Conservation (phyloP, 768 basidiomycete genomes). For the Lactarius hengduanensis region DNA sequence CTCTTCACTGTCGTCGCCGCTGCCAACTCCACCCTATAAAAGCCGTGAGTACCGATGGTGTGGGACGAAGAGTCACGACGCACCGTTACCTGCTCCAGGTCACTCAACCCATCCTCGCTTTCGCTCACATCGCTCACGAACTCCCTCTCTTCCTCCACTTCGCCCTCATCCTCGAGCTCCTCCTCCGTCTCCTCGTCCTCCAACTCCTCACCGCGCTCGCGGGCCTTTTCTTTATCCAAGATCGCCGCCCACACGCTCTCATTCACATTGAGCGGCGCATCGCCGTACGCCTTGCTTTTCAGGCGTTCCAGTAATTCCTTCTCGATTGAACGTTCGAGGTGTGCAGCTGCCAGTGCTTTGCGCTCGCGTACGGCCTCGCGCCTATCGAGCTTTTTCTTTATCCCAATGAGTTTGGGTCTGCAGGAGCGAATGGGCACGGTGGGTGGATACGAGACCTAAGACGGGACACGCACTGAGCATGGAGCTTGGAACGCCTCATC, state of each 20-base stretch:
- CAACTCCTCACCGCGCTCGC: slow-evolving; percentile 46
- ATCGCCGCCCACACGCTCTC: slow-evolving; percentile 95
- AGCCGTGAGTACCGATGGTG: neutral
- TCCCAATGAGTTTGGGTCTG: slow-evolving; percentile 89
- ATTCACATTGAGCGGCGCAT: slow-evolving; percentile 96
- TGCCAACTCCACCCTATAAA: slow-evolving; percentile 12
- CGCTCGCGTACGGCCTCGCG: slow-evolving; percentile 90
- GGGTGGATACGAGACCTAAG: neutral
- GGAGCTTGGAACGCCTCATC: slow-evolving; percentile 87
- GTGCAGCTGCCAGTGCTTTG: slow-evolving; percentile 94
- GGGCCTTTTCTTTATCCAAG: slow-evolving; percentile 69
- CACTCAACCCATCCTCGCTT: slow-evolving; percentile 60
- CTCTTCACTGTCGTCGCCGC: slow-evolving; percentile 11
- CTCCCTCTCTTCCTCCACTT: slow-evolving; percentile 59
- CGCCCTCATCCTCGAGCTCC: slow-evolving; percentile 46
- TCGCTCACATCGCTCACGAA: slow-evolving; percentile 76
- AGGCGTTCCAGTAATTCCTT: slow-evolving; percentile 95
- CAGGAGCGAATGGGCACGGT: neutral
- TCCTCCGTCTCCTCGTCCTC: slow-evolving; percentile 39
- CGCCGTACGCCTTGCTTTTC: slow-evolving; percentile 96
- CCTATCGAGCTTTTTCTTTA: slow-evolving; percentile 96
- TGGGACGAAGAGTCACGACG: slow-evolving; percentile 32
- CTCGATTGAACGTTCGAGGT: slow-evolving; percentile 92
- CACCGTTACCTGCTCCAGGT: slow-evolving; percentile 68
- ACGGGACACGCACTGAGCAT: slow-evolving; percentile 65